phyloP scores from a whole-genome alignment of 345 rosid genomes.

The Punica granatum region DNA sequence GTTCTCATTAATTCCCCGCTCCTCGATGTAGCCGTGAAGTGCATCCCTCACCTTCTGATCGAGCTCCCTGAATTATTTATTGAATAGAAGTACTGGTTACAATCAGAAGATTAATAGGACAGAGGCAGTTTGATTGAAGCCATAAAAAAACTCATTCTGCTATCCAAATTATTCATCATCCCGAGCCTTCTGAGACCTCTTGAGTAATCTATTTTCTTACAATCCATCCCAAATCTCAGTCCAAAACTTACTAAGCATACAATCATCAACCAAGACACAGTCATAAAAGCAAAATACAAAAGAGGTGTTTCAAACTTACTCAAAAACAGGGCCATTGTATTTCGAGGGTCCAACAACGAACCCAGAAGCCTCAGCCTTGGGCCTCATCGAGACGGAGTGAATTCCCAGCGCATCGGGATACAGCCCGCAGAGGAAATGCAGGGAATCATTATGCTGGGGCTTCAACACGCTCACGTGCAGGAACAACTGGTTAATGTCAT shows the following conservation, averaged over 20 bases:
- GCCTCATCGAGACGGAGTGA: constrained; percentile 78
- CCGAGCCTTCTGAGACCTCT: background rate
- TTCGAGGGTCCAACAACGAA: constrained; percentile 31
- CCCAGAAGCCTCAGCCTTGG: constrained; percentile 37
- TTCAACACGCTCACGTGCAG: constrained; percentile 78
- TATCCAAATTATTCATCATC: background rate
- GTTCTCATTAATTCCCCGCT: constrained; percentile 70
- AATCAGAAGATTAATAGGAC: background rate
- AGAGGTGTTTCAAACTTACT: constrained; percentile 29
- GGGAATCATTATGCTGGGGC: constrained; percentile 52
- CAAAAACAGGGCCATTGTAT: constrained; percentile 72
- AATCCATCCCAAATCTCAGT: background rate
- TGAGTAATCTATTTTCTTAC: background rate
- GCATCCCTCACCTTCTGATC: constrained; percentile 74
- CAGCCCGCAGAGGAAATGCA: constrained; percentile 81
- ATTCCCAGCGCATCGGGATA: constrained; percentile 92
- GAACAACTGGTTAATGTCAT: constrained; percentile 69
- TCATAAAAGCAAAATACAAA: background rate
- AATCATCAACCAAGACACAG: background rate
- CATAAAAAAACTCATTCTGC: background rate
- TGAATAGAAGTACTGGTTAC: background rate
- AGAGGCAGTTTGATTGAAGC: background rate
- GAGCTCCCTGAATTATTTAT: constrained; percentile 46
- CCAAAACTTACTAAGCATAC: background rate
- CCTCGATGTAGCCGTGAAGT: constrained; percentile 66